Percentiles rank a stretch among this genome's conserved stretches.
Evolutionary conservation across 2,329 filamentous ascomycete species (phyloP).

Genomic region (Monosporascus sp.): DNA sequence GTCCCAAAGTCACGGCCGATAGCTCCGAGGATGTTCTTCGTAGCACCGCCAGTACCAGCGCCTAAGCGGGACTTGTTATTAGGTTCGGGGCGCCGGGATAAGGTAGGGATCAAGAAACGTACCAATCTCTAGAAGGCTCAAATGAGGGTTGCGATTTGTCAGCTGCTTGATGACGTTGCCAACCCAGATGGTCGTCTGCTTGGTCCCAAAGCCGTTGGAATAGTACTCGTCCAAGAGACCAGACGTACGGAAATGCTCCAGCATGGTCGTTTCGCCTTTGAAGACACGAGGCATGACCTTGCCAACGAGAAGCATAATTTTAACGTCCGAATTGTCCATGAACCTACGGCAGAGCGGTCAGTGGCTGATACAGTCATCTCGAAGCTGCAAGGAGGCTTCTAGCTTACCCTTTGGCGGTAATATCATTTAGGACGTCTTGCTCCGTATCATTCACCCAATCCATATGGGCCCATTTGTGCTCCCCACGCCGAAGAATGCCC

Average conservation of each 20-base stretch:
- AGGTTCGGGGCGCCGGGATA: too few species aligned
- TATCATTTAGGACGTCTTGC: constrained; percentile 2
- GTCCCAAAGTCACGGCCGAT: neutral
- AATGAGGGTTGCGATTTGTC: constrained; percentile 29
- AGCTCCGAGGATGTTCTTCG: neutral
- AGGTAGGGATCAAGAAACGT: too few species aligned
- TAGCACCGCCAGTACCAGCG: constrained; percentile 1
- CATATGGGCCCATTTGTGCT: constrained; percentile 1
- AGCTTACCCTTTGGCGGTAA: neutral
- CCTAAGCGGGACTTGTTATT: too few species aligned
- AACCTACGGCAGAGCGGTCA: neutral
- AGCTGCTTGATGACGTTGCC: constrained; percentile 25
- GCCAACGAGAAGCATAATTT: constrained; percentile 14
- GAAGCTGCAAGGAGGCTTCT: too few species aligned
- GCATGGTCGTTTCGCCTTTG: constrained; percentile 9
- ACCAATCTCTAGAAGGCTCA: constrained; percentile 25
- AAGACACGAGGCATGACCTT: constrained; percentile 7
- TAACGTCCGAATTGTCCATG: constrained; percentile 6
- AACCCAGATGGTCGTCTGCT: constrained; percentile 9
- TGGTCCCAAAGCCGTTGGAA: constrained; percentile 9
- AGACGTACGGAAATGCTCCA: constrained; percentile 10
- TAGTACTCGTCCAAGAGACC: constrained; percentile 11
- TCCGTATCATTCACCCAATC: constrained; percentile 10
- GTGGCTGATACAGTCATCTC: too few species aligned
- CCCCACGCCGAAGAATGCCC: neutral